Conservation (phyloP, 257 asterid genomes). For the Solanum habrochaites region DNA sequence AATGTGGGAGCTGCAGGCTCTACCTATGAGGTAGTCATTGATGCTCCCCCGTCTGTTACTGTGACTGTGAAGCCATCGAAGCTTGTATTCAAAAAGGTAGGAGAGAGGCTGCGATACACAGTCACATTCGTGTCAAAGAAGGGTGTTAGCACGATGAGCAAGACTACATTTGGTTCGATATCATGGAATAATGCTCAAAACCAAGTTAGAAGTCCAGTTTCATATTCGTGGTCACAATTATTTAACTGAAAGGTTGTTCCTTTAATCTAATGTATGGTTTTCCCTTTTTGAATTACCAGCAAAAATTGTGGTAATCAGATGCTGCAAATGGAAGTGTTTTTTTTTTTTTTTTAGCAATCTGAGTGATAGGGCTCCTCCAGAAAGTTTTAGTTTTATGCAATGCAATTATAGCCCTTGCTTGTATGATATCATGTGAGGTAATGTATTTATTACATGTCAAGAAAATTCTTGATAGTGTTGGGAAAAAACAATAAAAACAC, state of each 20-base stretch:
- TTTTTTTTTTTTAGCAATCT: not conserved
- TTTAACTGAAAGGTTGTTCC: not conserved
- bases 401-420: not conserved
- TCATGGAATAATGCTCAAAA: constrained; percentile 51
- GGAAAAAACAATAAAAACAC: too few species aligned
- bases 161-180: constrained; percentile 50
- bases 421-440: not conserved
- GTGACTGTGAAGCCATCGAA: constrained; percentile 49
- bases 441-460: not conserved
- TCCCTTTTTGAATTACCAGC: not conserved
- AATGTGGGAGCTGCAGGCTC: constrained; percentile 67
- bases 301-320: not conserved
- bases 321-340: not conserved
- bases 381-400: not conserved
- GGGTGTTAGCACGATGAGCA: constrained; percentile 5
- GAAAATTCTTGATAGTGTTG: not conserved
- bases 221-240: constrained; percentile 45
- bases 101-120: constrained; percentile 38
- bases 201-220: constrained; percentile 63
- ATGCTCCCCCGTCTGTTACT: constrained; percentile 30
- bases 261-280: not conserved
- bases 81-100: constrained; percentile 37
- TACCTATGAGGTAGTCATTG: constrained; percentile 23
- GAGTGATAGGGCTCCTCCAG: not conserved
- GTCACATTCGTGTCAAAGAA: constrained; percentile 51